Evolutionary conservation across 2,329 filamentous ascomycete genomes (phyloP), one percentile per base, ranked within the genome.

Genomic region (Stachybotrys echinatus): DNA sequence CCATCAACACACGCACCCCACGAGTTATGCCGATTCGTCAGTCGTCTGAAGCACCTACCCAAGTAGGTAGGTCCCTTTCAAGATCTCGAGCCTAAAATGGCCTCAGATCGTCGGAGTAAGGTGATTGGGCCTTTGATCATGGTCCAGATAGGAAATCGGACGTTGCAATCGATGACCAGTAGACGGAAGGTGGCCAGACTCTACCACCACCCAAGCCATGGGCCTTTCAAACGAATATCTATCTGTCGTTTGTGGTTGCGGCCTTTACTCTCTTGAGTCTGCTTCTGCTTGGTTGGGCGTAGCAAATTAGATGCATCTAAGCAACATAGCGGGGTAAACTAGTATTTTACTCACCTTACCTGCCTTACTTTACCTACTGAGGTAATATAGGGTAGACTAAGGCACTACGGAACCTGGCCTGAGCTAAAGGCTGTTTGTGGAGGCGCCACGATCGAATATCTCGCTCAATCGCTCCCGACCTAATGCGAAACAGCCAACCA

Each of bases 221-320:
- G n/a, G n/a, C n/a, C n/a, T n/a, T n/a, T n/a, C n/a, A n/a, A n/a
- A n/a, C n/a, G n/a, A n/a, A n/a, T n/a, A n/a, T n/a, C n/a, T n/a
- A n/a, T n/a, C n/a, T n/a, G n/a, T n/a, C n/a, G n/a, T n/a, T n/a
- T n/a, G n/a, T n/a, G n/a, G n/a, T n/a, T n/a, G n/a, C n/a, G n/a
- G n/a, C n/a, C n/a, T n/a, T n/a, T n/a, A n/a, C n/a, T n/a, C n/a
- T n/a, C n/a, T n/a, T n/a, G n/a, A n/a, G n/a, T n/a, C n/a, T n/a
- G n/a, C n/a, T n/a, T n/a, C n/a, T n/a, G n/a, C n/a, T n/a, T n/a
- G n/a, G n/a, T n/a, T n/a, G n/a, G n/a, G 39, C 39, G 19, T 21
- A 8, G 18, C 42, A 22, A 50, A n/a, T 14, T 12, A 37, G n/a
- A 53, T 53, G 48, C 51, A 53, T 43, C 18, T 53, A 50, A 48